phyloP scores from a whole-genome alignment of 2,329 filamentous ascomycete species.

The Ophiostoma himal-ulmi region DNA sequence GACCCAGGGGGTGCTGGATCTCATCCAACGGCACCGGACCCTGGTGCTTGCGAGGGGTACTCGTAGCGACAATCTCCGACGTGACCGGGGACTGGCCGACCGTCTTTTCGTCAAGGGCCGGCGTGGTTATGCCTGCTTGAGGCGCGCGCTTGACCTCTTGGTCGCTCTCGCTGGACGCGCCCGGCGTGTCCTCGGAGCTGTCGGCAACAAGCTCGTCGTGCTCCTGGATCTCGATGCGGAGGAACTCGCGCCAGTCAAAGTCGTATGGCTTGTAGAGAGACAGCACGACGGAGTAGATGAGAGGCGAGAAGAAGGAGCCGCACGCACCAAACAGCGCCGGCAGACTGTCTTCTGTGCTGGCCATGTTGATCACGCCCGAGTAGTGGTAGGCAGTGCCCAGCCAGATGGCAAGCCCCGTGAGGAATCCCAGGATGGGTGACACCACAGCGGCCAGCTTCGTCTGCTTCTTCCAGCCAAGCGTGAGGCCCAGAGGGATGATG shows the following conservation, averaged over 20 bases:
- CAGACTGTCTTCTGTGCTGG: slow-evolving; percentile 34
- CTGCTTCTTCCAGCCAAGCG: slow-evolving; percentile 37
- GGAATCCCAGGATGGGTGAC: slow-evolving; percentile 34
- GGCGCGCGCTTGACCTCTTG: slow-evolving; percentile 8
- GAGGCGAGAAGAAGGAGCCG: slow-evolving; percentile 42
- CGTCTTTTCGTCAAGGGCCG: not conserved
- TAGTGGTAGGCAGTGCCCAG: slow-evolving; percentile 34
- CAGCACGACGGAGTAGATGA: slow-evolving; percentile 41
- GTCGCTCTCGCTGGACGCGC: slow-evolving; percentile 7
- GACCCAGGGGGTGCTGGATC: slow-evolving; percentile 30
- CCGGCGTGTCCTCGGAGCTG: slow-evolving; percentile 4
- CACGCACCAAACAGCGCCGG: slow-evolving; percentile 42
- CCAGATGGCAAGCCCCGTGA: slow-evolving; percentile 35
- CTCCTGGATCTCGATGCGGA: slow-evolving; percentile 42
- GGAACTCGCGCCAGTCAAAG: slow-evolving; percentile 37
- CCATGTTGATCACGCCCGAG: slow-evolving; percentile 33
- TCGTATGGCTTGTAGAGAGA: slow-evolving; percentile 37
- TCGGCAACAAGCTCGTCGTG: slow-evolving; percentile 31
- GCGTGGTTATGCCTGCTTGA: not conserved
- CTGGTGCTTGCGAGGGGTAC: not conserved
- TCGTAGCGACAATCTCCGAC: not conserved
- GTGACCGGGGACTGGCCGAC: not conserved
- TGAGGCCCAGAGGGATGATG: slow-evolving; percentile 34
- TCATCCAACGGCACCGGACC: slow-evolving; percentile 35
- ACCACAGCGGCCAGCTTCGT: slow-evolving; percentile 35